Evolutionary conservation across 208 protist species (phyloP), one percentile per base, ranked within the genome.

Genomic region (Trichomonas vaginalis): DNA sequence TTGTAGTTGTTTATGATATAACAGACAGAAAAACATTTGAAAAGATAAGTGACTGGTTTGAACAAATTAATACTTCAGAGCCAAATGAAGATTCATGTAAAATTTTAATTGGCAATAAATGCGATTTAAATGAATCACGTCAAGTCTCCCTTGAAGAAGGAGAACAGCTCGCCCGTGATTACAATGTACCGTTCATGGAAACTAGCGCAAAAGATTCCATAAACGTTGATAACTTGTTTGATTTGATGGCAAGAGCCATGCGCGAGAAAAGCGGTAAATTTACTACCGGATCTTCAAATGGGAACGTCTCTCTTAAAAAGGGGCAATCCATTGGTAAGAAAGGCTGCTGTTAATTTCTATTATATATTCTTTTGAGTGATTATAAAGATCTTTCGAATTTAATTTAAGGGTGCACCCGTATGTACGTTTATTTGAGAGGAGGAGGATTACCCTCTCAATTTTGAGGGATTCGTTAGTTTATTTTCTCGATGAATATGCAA

Each of bases 201-300:
- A 97, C 97, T 39, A 96, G 95, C 49, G 96, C 97, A 35, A 97
- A 97, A 83, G 96, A 96, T 62, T 95, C 96, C 8, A 39, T 95
- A 0, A 96, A 96, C 46, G 96, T 96, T 21, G 90, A 96, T 97
- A 97, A 99, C 96, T 99, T 99, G 40, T 99, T 99, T 96, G 97
- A 98, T 62, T 98, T 97, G 51, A 99, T 99, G 98, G 98, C 98
- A 17, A 95, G 83, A 46, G 97, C 98, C 90, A 99, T 99, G 96
- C 98, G 98, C 97, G 97, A 98, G 79, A 95, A 95, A 51, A 70
- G n/a, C n/a, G 56, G 21, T n/a, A 70, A 70, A 70, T n/a, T n/a
- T n/a, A n/a, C 56, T 70, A 12, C n/a, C n/a, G n/a, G n/a, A 27
- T 4, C 21, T 70, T n/a, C 56, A n/a, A 70, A 70, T 70, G n/a